Percentiles rank a stretch among this genome's conserved stretches.
phyloP scores from a whole-genome alignment of 257 asterid genomes.

The Lithospermum erythrorhizon region DNA sequence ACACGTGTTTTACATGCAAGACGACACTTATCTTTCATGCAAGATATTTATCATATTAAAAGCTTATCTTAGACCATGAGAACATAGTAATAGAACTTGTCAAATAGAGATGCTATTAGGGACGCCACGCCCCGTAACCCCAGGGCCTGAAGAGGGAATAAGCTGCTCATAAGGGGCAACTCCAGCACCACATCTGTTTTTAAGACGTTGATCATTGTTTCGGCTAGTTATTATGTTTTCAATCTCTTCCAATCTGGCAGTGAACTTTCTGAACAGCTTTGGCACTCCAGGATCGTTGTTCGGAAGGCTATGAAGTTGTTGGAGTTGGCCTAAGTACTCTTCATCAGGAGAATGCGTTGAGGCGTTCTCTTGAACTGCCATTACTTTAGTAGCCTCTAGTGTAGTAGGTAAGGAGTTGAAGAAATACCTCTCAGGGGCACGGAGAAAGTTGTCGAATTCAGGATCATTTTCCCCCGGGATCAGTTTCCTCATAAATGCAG shows the following conservation, averaged over 20 bases:
- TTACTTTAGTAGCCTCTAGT: slow-evolving; percentile 75
- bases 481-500: slow-evolving; percentile 63
- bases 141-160: slow-evolving; percentile 61
- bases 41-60: too few species aligned
- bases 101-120: slow-evolving; percentile 78
- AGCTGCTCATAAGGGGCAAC: slow-evolving; percentile 75
- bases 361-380: slow-evolving; percentile 79
- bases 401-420: slow-evolving; percentile 71
- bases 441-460: slow-evolving; percentile 47
- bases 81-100: background rate
- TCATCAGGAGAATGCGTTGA: slow-evolving; percentile 76
- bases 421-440: slow-evolving; percentile 52
- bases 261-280: slow-evolving; percentile 35
- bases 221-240: slow-evolving; percentile 53
- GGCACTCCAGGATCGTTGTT: slow-evolving; percentile 50
- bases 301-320: slow-evolving; percentile 42
- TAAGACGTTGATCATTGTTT: slow-evolving; percentile 39
- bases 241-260: slow-evolving; percentile 44
- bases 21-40: too few species aligned
- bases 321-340: slow-evolving; percentile 61
- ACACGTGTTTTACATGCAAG: too few species aligned
- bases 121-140: slow-evolving; percentile 74
- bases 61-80: too few species aligned
- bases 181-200: slow-evolving; percentile 71
- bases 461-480: slow-evolving; percentile 45